Evolutionary conservation across 495 filamentous ascomycete species (phyloP).

Genomic region (Neurospora intermedia): DNA sequence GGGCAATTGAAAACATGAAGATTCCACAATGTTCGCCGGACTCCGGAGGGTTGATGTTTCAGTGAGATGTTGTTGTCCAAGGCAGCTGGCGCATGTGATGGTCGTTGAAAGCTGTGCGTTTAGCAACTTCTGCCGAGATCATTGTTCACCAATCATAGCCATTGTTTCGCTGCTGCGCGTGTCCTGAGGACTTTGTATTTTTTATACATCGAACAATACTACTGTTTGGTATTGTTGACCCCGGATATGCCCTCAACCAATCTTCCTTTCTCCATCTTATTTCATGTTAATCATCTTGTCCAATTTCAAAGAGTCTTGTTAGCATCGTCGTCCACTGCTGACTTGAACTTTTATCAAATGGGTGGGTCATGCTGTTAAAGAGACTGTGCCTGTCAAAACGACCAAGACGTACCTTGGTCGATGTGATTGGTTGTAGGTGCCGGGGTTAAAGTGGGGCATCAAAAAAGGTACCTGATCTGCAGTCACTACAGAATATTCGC

Average conservation of each 20-base stretch:
- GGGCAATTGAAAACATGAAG: background rate
- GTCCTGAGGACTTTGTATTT: background rate
- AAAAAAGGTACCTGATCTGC: background rate
- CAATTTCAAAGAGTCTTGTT: too few species aligned
- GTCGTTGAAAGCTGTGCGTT: background rate
- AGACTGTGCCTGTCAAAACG: too few species aligned
- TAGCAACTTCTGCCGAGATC: background rate
- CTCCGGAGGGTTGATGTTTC: background rate
- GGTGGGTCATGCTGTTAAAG: too few species aligned
- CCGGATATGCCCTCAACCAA: too few species aligned
- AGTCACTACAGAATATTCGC: background rate
- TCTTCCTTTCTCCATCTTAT: too few species aligned
- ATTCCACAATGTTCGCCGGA: background rate
- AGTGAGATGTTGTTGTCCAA: background rate
- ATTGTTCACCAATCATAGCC: background rate
- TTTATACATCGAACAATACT: background rate
- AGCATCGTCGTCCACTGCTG: too few species aligned
- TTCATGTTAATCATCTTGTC: too few species aligned
- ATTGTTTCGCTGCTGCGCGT: background rate
- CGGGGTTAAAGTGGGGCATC: background rate
- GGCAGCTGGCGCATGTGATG: background rate
- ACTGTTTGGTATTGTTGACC: too few species aligned
- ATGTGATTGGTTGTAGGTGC: too few species aligned
- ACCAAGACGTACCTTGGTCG: too few species aligned
- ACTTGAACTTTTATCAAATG: too few species aligned